phyloP scores from a whole-genome alignment of 441 rosid genomes.

The Rhodomyrtus psidioides region DNA sequence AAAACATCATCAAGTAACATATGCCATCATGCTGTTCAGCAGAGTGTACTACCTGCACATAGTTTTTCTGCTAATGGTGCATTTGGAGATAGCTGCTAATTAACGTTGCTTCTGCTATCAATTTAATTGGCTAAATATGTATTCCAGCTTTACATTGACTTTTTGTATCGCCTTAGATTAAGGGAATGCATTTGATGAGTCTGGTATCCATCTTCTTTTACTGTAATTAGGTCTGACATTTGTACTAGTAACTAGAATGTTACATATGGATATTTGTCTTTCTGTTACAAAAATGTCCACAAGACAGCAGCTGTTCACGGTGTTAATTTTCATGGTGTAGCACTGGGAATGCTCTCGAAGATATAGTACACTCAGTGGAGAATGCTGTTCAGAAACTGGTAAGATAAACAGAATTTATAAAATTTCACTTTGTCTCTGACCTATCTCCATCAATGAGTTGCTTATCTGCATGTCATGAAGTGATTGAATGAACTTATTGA shows the following conservation, averaged over 20 bases:
- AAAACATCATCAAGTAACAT: background rate
- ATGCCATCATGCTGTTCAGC: background rate
- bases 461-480: background rate
- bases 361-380: rapidly evolving
- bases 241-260: background rate
- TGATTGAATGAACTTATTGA: background rate
- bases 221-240: background rate
- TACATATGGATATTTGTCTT: background rate
- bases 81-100: background rate
- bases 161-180: background rate
- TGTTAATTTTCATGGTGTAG: background rate
- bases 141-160: background rate
- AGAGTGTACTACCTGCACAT: background rate
- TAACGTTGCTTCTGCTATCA: background rate
- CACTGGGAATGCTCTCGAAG: background rate
- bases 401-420: background rate
- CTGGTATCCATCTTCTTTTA: background rate
- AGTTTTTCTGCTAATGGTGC: background rate
- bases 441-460: background rate
- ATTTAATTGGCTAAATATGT: background rate
- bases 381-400: background rate
- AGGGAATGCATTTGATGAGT: too few species aligned
- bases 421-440: background rate
- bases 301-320: background rate
- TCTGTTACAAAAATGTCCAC: background rate